These are phyloP conservation scores for Crucihimalaya himalaica DNA, from an alignment of 345 rosid genomes.

Conservation along the genomic window DNA sequence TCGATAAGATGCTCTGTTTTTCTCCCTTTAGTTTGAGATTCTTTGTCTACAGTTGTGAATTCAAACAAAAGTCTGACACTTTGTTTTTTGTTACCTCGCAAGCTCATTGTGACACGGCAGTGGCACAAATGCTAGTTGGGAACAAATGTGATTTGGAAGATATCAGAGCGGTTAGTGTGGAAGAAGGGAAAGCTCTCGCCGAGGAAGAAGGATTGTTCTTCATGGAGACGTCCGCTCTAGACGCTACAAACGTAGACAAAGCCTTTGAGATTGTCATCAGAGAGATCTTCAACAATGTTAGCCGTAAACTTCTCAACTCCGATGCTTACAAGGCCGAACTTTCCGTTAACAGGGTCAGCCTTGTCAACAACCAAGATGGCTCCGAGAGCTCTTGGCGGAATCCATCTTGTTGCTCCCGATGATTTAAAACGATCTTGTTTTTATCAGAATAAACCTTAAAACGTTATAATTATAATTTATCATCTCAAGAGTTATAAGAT, in stretches of 20 bases:
- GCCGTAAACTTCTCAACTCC: conserved; percentile 62
- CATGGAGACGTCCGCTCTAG: conserved; percentile 95
- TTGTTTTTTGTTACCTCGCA: conserved; percentile 36
- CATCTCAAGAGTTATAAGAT: neutral
- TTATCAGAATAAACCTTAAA: conserved; percentile 1
- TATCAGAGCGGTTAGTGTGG: conserved; percentile 67
- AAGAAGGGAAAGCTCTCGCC: conserved; percentile 79
- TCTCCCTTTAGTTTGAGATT: neutral
- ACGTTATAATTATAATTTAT: neutral
- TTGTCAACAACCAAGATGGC: conserved; percentile 50
- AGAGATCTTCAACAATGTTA: conserved; percentile 71
- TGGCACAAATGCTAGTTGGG: conserved; percentile 88
- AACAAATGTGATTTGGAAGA: conserved; percentile 88
- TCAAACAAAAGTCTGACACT: neutral
- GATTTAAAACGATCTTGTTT: conserved; percentile 23
- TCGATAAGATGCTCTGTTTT: neutral
- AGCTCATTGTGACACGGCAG: conserved; percentile 77
- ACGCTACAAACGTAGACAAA: conserved; percentile 77
- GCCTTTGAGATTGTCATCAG: conserved; percentile 89
- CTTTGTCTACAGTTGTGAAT: neutral
- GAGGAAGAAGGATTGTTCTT: conserved; percentile 83
- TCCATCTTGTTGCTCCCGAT: conserved; percentile 53
- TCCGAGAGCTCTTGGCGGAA: conserved; percentile 39
- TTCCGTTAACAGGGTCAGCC: conserved; percentile 65
- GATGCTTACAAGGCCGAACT: conserved; percentile 60